Conservation (phyloP, 805 yeast species). For the Kluyveromyces wickerhamii region DNA sequence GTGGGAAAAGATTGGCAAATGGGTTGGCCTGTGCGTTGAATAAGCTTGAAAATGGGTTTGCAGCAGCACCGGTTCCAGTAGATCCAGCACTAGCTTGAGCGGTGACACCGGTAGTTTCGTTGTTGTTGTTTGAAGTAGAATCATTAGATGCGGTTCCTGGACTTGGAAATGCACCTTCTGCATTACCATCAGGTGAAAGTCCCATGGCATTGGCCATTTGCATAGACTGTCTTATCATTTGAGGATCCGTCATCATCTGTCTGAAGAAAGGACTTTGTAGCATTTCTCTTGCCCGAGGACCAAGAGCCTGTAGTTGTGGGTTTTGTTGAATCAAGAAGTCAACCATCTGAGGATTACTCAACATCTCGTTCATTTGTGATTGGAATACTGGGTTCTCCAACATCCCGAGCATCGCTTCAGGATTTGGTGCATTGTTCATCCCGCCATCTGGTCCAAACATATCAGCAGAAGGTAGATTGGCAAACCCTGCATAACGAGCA, state of each 20-base stretch:
- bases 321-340: slow-evolving; percentile 74
- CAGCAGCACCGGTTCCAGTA: slow-evolving; percentile 18
- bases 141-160: slow-evolving; percentile 35
- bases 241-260: slow-evolving; percentile 75
- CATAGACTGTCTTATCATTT: slow-evolving; percentile 76
- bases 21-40: slow-evolving; percentile 36
- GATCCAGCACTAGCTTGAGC: slow-evolving; percentile 20
- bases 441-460: slow-evolving; percentile 97
- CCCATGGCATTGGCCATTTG: slow-evolving; percentile 51
- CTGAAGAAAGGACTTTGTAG: slow-evolving; percentile 78
- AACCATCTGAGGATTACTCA: slow-evolving; percentile 81
- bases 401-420: slow-evolving; percentile 66
- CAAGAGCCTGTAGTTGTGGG: slow-evolving; percentile 79
- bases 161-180: slow-evolving; percentile 37
- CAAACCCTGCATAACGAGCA: slow-evolving; percentile 89
- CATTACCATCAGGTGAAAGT: slow-evolving; percentile 23
- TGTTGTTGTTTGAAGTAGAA: slow-evolving; percentile 6
- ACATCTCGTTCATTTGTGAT: slow-evolving; percentile 73
- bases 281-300: slow-evolving; percentile 82
- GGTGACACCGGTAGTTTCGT: slow-evolving; percentile 14
- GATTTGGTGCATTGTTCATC: slow-evolving; percentile 57
- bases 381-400: slow-evolving; percentile 76
- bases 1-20: slow-evolving; percentile 31
- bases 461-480: slow-evolving; percentile 74
- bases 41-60: slow-evolving; percentile 47